Conservation (phyloP, 768 basidiomycete genomes). For the Candolleomyces eurysporus region DNA sequence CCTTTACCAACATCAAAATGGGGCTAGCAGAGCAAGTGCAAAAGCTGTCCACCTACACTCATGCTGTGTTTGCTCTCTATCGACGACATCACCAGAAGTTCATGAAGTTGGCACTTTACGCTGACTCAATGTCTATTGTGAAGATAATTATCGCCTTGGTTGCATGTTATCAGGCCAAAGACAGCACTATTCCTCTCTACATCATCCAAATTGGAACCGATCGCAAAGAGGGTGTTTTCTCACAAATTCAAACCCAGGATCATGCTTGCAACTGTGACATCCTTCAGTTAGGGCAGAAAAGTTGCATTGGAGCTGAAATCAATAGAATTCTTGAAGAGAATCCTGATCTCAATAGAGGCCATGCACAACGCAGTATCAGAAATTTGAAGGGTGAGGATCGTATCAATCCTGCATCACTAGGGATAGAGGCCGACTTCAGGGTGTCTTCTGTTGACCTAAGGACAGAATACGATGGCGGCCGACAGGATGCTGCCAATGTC, state of each 20-base stretch:
- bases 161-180: constrained; percentile 19
- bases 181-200: constrained; percentile 12
- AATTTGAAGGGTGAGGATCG: constrained; percentile 20
- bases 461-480: constrained; percentile 1
- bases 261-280: constrained; percentile 23
- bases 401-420: constrained; percentile 22
- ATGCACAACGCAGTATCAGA: constrained; percentile 13
- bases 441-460: constrained; percentile 13
- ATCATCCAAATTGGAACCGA: constrained; percentile 23
- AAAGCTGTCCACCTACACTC: background rate
- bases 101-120: constrained; percentile 16
- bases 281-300: constrained; percentile 18
- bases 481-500: too few species aligned
- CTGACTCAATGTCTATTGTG: constrained; percentile 24
- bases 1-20: background rate
- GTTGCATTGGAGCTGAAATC: constrained; percentile 16
- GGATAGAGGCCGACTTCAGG: constrained; percentile 12
- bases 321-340: constrained; percentile 16
- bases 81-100: constrained; percentile 4
- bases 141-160: constrained; percentile 23
- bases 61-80: constrained; percentile 4
- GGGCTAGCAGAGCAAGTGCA: background rate
- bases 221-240: constrained; percentile 24
- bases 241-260: constrained; percentile 17
- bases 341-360: constrained; percentile 21